Base-by-base conservation (phyloP, 441 rosid genomes). In the Euphorbia celastroides region DNA sequence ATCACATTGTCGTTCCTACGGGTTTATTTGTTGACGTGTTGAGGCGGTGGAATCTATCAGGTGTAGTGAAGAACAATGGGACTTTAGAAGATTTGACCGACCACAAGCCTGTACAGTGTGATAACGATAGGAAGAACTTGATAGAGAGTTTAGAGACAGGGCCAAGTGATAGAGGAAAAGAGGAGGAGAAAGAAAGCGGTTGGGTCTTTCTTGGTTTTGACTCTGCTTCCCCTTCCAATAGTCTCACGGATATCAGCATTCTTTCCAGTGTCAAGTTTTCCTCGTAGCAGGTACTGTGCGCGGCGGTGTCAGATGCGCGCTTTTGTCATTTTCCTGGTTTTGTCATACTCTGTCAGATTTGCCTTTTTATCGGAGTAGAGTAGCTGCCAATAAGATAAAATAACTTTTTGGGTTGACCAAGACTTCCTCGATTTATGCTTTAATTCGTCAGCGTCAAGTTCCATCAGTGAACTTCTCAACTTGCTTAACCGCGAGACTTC, bases 191-290 rank as follows among this genome's bases (percentile, higher is more conserved):
- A 10, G 72, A 78, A 36, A 77, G 59, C 11, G 82, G 81, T 36
- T 69, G 78, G 8, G 66, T 79, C 61, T 80, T 70, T 69, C 88
- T 71, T 16, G 92, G 83, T 70, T 81, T 83, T 59, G 90, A 86
- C 78, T 70, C 75, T 0, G 97, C 83, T 67, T 85, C 92, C 8
- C 84, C 78, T 46, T 80, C 83, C 9, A 85, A 82, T 71, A 87
- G 98, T 76, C 87, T 93, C 27, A 78, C 70, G 19, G 74, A 68
- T 25, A 77, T 71, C 48, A 73, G 83, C 20, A 72, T 79, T 26
- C 65, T 81, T 7, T 80, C 78, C 20, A 80, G 84, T 27, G 81
- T n/a, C n/a, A n/a, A n/a, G n/a, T n/a, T n/a, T n/a, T n/a, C n/a
- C n/a, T n/a, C n/a, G n/a, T n/a, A n/a, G n/a, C n/a, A n/a, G n/a